Evolutionary conservation across 108 stramenopile species (phyloP).

Genomic region (Nannochloropsis gaditana): DNA sequence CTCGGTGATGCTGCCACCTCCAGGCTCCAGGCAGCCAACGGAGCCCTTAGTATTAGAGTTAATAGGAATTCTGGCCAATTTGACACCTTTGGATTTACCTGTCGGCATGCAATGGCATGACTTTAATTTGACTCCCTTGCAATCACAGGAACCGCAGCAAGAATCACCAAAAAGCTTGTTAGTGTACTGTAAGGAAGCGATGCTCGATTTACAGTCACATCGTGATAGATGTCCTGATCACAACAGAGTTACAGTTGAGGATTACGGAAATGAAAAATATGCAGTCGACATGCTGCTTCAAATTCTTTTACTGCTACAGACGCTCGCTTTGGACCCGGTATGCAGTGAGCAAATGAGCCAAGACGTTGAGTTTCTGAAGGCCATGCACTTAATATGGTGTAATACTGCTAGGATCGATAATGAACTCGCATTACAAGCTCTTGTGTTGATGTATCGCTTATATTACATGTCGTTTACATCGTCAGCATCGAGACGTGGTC

Average conservation of each 20-base stretch:
- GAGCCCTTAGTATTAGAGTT: not conserved
- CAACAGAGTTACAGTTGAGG: not conserved
- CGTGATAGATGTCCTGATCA: too few relatives aligned
- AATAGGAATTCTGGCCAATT: slow-evolving; percentile 13
- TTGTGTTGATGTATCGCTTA: not conserved
- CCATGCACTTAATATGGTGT: not conserved
- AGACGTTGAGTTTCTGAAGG: not conserved
- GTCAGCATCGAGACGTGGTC: not conserved
- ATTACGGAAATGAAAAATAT: not conserved
- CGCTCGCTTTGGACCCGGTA: not conserved
- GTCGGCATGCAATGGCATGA: slow-evolving; percentile 3
- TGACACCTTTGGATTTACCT: slow-evolving; percentile 20
- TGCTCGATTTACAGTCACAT: not conserved
- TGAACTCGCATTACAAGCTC: not conserved
- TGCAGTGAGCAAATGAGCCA: not conserved
- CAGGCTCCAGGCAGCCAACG: not conserved
- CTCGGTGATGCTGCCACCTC: not conserved
- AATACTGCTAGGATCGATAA: not conserved
- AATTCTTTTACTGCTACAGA: not conserved
- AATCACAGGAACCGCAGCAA: not conserved
- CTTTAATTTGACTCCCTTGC: not conserved
- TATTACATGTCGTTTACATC: not conserved
- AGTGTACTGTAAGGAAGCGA: not conserved
- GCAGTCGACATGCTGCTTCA: not conserved
- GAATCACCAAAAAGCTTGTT: not conserved